Evolutionary conservation across 2,329 filamentous ascomycete species (phyloP), one percentile per base, ranked within the genome.

Genomic region (Fusarium transvaalense): DNA sequence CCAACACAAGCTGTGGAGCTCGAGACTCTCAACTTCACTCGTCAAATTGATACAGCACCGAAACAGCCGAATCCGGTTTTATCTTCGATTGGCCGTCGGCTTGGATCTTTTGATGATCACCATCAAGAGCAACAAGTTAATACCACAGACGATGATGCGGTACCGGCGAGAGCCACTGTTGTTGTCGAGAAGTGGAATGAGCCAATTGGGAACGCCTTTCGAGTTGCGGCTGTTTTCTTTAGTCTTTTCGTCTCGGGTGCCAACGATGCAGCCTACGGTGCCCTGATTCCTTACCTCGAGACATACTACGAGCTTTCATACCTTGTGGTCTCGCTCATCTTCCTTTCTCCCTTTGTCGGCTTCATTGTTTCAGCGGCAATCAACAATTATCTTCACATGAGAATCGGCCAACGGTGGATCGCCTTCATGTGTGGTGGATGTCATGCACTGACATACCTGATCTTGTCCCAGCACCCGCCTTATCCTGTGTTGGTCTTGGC

Each of bases 401-500:
- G 21, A 4, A 52, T 76, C 3, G 75, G 75, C 9, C 76, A 75
- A 67, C 55, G 75, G 3, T 91, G 91, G 7, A 85, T 93, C 6
- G 89, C 89, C 2, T 73, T 89, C 35, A 78, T 92, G 15, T 86
- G 83, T 2, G 86, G 89, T 0, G 68, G 77, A 0, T 88, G 85
- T 71, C 90, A 92, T 71, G 65, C 91, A 0, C 52, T 87, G 17
- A 83, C 90, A 6, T 93, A 92, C 73, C 77, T 88, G 25, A 81
- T 91, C 60, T 84, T 90, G 37, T 83, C 85, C 1, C 76, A 87
- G 4, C 91, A 92, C 75, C 91, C 90, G 1, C 89, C 90, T 0
- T 92, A 89, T 71, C 87, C 89, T 0, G 88, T 88, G 1, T 80
- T 93, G 0, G 86, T 92, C 2, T 75, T 92, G 17, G 84, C 88